Evolutionary conservation across 805 yeast species (phyloP).

Genomic region (Metschnikowia santaceciliae): DNA sequence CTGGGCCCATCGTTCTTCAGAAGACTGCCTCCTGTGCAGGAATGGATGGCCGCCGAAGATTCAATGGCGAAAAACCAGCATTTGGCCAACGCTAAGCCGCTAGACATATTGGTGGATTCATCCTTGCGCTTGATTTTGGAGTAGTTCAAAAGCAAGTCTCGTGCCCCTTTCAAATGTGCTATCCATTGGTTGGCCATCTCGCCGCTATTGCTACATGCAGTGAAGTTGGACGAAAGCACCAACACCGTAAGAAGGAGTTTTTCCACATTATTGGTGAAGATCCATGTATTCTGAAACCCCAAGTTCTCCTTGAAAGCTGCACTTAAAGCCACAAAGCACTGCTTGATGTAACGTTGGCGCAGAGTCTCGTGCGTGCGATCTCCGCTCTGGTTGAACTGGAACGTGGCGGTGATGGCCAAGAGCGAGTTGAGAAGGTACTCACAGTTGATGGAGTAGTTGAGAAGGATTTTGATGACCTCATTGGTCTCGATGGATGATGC

Average conservation of each 20-base stretch:
- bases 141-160: conserved; percentile 23
- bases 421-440: conserved; percentile 22
- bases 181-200: conserved; percentile 20
- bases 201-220: conserved; percentile 17
- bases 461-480: conserved; percentile 27
- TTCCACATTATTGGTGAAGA: conserved; percentile 20
- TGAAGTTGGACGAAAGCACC: conserved; percentile 22
- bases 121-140: conserved; percentile 8
- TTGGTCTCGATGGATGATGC: conserved; percentile 33
- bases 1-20: conserved; percentile 3
- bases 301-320: conserved; percentile 18
- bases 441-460: conserved; percentile 21
- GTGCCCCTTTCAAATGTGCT: conserved; percentile 24
- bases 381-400: conserved; percentile 23
- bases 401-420: conserved; percentile 26
- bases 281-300: conserved; percentile 10
- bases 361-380: conserved; percentile 19
- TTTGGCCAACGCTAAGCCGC: conserved; percentile 24
- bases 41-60: conserved; percentile 19
- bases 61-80: conserved; percentile 29
- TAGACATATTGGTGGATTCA: conserved; percentile 12
- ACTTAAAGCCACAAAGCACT: conserved; percentile 20
- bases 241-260: conserved; percentile 24
- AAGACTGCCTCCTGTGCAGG: conserved; percentile 14
- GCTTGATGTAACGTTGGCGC: conserved; percentile 19